Evolutionary conservation across 352 stramenopile species (phyloP).

Genomic region (Phytopythium montanum): DNA sequence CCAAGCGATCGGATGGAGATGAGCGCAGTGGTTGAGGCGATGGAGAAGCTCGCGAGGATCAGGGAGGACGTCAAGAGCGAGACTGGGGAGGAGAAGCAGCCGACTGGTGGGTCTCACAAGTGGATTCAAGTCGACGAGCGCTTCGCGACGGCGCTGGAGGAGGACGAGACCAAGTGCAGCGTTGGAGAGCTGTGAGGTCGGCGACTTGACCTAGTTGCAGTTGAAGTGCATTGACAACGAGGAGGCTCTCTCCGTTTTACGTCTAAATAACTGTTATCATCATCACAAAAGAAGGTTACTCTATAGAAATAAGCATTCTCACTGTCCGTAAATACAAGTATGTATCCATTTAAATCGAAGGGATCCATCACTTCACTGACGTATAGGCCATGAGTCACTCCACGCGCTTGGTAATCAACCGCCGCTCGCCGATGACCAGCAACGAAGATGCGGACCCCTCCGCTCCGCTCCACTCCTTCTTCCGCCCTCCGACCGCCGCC

Average conservation of each 20-base stretch:
- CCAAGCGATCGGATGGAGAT: constrained; percentile 20
- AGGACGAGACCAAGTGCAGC: background rate
- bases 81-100: background rate
- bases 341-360: constrained; percentile 4
- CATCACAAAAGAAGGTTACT: background rate
- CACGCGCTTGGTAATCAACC: background rate
- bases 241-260: too few species aligned
- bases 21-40: constrained; percentile 15
- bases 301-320: constrained; percentile 8
- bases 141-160: too few species aligned
- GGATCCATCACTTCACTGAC: background rate
- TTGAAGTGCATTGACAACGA: too few species aligned
- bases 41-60: background rate
- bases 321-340: constrained; percentile 8
- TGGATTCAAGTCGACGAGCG: background rate
- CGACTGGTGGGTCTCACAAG: background rate
- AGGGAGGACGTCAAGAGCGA: background rate
- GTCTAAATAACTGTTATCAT: too few species aligned
- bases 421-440: background rate
- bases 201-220: too few species aligned
- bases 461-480: background rate
- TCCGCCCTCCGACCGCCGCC: background rate
- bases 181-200: background rate
- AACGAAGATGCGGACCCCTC: background rate
- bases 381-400: background rate